These are phyloP conservation scores for Phytophthora podocarpi DNA, from an alignment of 352 stramenopile genomes.

Conservation along the genomic window DNA sequence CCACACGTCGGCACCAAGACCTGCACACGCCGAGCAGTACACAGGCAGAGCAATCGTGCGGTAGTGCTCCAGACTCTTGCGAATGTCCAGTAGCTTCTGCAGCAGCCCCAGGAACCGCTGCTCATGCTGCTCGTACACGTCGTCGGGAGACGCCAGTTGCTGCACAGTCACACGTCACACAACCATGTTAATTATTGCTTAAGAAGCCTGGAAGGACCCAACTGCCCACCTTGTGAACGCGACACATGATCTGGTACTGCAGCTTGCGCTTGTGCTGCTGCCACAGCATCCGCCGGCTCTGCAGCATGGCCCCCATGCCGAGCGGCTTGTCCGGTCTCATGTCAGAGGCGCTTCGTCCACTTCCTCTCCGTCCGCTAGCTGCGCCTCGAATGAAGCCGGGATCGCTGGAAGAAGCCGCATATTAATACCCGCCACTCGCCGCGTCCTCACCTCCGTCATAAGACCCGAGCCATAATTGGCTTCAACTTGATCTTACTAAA, in stretches of 20 bases:
- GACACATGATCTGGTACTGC: constrained; percentile 59
- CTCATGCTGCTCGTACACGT: constrained; percentile 73
- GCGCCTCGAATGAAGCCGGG: constrained; percentile 7
- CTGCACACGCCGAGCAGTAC: constrained; percentile 67
- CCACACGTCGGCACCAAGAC: constrained; percentile 73
- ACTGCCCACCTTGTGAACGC: constrained; percentile 52
- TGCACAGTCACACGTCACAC: constrained; percentile 17
- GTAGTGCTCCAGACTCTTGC: constrained; percentile 72
- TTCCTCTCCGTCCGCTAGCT: constrained; percentile 13
- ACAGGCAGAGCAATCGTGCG: constrained; percentile 58
- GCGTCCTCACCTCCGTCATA: constrained; percentile 23
- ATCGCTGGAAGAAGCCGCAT: neutral
- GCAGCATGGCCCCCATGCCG: constrained; percentile 37
- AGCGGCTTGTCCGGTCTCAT: constrained; percentile 25
- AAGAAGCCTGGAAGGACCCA: too few species aligned
- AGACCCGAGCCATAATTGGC: constrained; percentile 24
- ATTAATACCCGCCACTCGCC: constrained; percentile 22
- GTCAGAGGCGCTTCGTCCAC: neutral
- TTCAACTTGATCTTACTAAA: constrained; percentile 17
- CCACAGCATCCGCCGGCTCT: constrained; percentile 53
- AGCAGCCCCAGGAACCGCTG: constrained; percentile 70
- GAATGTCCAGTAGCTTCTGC: constrained; percentile 77
- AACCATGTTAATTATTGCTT: too few species aligned
- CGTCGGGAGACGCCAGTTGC: constrained; percentile 55
- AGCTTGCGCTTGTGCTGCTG: constrained; percentile 64